Conservation (phyloP, 73 alveolate species). For the Paramecium pentaurelia region DNA sequence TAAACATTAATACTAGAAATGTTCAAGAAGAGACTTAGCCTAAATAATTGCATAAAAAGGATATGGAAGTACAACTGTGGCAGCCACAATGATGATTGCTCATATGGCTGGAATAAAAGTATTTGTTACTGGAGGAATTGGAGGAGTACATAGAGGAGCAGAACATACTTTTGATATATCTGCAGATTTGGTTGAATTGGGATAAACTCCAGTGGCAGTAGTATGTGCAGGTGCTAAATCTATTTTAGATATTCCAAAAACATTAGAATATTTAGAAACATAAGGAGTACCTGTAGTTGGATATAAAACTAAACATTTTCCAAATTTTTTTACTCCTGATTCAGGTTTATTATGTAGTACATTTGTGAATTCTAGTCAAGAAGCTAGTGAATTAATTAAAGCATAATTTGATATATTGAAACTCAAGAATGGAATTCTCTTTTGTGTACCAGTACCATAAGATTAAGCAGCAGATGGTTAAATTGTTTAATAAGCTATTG, state of each 20-base stretch:
- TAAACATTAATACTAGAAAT: conserved; percentile 74
- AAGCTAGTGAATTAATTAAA: conserved; percentile 46
- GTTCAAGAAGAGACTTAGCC: conserved; percentile 91
- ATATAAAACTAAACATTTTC: background rate
- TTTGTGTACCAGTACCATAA: conserved; percentile 86
- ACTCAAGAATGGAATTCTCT: conserved; percentile 77
- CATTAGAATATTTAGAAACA: conserved; percentile 78
- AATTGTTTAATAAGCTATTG: conserved; percentile 70
- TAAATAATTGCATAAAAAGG: conserved; percentile 77
- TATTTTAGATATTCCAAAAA: conserved; percentile 77
- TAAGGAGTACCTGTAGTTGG: conserved; percentile 79
- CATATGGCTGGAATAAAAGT: conserved; percentile 85
- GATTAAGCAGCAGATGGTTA: conserved; percentile 72
- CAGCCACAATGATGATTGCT: conserved; percentile 91
- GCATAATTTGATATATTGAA: conserved; percentile 65
- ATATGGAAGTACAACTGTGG: conserved; percentile 94
- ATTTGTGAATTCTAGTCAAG: background rate
- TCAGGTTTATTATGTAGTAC: background rate
- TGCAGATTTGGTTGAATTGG: conserved; percentile 87
- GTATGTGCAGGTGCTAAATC: conserved; percentile 58
- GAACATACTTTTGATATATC: conserved; percentile 86
- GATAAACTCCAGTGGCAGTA: conserved; percentile 66
- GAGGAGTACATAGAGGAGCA: conserved; percentile 96
- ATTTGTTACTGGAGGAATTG: conserved; percentile 96
- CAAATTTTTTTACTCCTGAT: background rate